Percentiles rank a stretch among this genome's conserved stretches.
Evolutionary conservation across 2,329 filamentous ascomycete genomes (phyloP).

Genomic region (Geosmithia flava): DNA sequence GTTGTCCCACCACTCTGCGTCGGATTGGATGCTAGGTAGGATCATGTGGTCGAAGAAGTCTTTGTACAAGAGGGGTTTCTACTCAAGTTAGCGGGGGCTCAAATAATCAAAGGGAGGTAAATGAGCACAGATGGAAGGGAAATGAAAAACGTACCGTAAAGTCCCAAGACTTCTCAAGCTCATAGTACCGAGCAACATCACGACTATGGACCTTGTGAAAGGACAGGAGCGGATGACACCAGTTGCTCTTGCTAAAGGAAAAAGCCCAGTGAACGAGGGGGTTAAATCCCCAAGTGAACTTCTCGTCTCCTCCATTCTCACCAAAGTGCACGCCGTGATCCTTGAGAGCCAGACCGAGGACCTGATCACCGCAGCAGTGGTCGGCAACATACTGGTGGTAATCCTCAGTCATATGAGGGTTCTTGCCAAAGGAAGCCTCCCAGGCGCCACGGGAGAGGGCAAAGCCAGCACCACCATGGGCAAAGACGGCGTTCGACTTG

Average conservation of each 20-base stretch:
- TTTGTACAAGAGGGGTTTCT: conserved; percentile 9
- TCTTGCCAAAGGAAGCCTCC: conserved; percentile 10
- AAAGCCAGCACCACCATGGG: conserved; percentile 12
- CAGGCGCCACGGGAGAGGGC: conserved; percentile 10
- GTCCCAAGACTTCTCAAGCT: conserved; percentile 10
- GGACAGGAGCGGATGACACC: conserved; percentile 11
- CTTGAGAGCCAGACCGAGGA: conserved; percentile 8
- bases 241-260: conserved; percentile 9
- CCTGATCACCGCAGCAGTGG: conserved; percentile 13
- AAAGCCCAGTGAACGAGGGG: conserved; percentile 11
- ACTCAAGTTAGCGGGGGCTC: background rate
- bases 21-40: conserved; percentile 6
- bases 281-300: conserved; percentile 13
- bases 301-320: conserved; percentile 11
- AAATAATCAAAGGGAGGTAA: background rate
- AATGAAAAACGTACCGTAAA: conserved; percentile 4
- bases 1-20: conserved; percentile 12
- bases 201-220: conserved; percentile 13
- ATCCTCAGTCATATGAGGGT: conserved; percentile 7
- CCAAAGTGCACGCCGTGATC: conserved; percentile 10
- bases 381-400: conserved; percentile 10
- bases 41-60: conserved; percentile 11
- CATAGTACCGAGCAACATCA: conserved; percentile 10
- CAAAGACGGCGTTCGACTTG: conserved; percentile 11
- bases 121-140: too few species aligned